Evolutionary conservation across 805 yeast genomes (phyloP).

Genomic region (Ogataea pilisensis): DNA sequence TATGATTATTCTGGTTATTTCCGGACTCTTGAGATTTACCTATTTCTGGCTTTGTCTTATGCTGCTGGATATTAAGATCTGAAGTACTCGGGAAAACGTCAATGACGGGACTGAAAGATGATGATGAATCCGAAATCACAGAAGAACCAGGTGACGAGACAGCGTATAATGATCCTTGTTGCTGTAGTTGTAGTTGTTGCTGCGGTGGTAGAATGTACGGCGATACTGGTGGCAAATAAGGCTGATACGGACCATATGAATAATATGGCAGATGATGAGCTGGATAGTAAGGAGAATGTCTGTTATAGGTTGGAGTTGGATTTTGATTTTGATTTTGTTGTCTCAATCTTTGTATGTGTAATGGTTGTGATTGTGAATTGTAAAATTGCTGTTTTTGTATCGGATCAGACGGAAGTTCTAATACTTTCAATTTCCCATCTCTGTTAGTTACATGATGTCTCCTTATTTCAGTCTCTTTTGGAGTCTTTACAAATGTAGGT

Average conservation of each 20-base stretch:
- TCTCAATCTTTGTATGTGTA: not conserved
- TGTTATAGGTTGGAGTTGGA: too few species aligned
- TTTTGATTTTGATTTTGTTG: too few species aligned
- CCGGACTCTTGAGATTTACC: not conserved
- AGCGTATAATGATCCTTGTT: too few species aligned
- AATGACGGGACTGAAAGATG: conserved; percentile 6
- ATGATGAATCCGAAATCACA: not conserved
- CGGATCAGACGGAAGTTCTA: not conserved
- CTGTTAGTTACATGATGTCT: not conserved
- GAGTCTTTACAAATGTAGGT: not conserved
- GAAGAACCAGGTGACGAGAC: too few species aligned
- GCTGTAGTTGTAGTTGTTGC: not conserved
- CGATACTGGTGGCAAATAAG: not conserved
- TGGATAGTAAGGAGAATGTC: not conserved
- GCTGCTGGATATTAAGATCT: not conserved
- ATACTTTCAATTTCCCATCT: not conserved
- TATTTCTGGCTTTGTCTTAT: not conserved
- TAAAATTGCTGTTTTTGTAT: not conserved
- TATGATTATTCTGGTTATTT: not conserved
- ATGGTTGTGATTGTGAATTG: not conserved
- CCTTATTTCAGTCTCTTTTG: not conserved
- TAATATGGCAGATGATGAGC: not conserved
- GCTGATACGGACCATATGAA: not conserved
- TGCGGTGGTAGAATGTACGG: not conserved
- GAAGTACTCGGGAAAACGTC: conserved; percentile 4